Evolutionary conservation across 2,329 filamentous ascomycete species (phyloP), one percentile per base, ranked within the genome.

Genomic region (Pyrenophora graminea): DNA sequence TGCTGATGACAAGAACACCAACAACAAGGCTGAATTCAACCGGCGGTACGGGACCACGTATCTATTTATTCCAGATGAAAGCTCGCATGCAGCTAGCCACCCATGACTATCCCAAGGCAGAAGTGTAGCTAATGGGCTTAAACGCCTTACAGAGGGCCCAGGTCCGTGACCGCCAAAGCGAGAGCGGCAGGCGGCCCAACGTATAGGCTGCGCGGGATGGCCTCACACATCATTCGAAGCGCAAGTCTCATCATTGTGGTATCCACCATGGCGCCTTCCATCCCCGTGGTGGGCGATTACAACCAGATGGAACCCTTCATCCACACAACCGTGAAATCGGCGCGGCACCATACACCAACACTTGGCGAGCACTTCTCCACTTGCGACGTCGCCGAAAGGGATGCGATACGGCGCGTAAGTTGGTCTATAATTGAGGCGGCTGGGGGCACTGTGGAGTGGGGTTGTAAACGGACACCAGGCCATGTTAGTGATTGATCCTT

Each of bases 21-120:
- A 38, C 48, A 46, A 52, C 48, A 39, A 51, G 53, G 50, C 53
- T 56, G 48, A 51, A 37, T 17, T 27, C 23, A 25, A 23, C 37
- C 31, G 15, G 27, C 18, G 48, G 21, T 34, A 27, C 12, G 49
- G 53, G 23, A 43, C 39, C 19, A 38, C 40, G 49, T 39, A 13
- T 48, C 31, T 55, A 53, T 41, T 53, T 56, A 49, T 53, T 40
- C 45, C 38, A n/a, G 19, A 31, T 18, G 27, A 23, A n/a, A 34
- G 19, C 31, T 36, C n/a, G 31, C 31, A 53, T 39, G 31, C 32
- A 45, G 38, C 45, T 43, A 48, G 44, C 18, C n/a, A 45, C 40
- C 36, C 32, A 27, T 40, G 39, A 31, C 47, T 23, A 25, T 38
- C 41, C 10, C 30, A 37, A 32, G 39, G 36, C 36, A 49, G 46